A percentile compares a stretch with the other conserved stretches of the same genome.
Conservation (phyloP, 202 grass and related monocot species). For the Bolboschoenoplectus hybrid region DNA sequence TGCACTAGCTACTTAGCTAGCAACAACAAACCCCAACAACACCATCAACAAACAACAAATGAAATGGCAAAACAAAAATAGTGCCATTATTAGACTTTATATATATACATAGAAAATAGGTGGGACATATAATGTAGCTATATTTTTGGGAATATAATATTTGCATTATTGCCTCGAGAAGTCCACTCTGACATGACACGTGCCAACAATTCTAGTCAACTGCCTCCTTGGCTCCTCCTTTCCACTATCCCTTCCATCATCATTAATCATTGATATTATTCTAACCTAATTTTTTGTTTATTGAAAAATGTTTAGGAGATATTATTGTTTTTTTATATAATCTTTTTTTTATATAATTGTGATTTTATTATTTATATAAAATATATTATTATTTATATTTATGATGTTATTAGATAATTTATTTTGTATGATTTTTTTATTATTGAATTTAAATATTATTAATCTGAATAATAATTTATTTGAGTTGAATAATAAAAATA, state of each 20-base stretch:
- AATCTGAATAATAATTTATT: too few relatives aligned
- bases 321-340: too few relatives aligned
- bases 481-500: too few relatives aligned
- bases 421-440: too few relatives aligned
- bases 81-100: not conserved
- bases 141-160: conserved; percentile 28
- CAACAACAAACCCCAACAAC: not conserved
- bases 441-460: too few relatives aligned
- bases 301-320: too few relatives aligned
- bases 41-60: not conserved
- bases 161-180: conserved; percentile 43
- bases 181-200: conserved; percentile 33
- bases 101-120: too few relatives aligned
- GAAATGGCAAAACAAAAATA: not conserved
- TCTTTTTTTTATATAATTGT: too few relatives aligned
- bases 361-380: too few relatives aligned
- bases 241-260: conserved; percentile 8
- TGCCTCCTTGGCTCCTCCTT: not conserved
- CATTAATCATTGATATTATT: conserved; percentile 23
- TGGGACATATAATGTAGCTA: conserved; percentile 12
- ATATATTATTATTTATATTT: too few relatives aligned
- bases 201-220: conserved; percentile 39
- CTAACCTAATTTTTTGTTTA: not conserved
- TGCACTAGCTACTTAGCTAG: not conserved
- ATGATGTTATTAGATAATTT: too few relatives aligned